Evolutionary conservation across 108 stramenopile genomes (phyloP), one percentile per base, ranked within the genome.

Genomic region (Pseudonitzschia pungens): DNA sequence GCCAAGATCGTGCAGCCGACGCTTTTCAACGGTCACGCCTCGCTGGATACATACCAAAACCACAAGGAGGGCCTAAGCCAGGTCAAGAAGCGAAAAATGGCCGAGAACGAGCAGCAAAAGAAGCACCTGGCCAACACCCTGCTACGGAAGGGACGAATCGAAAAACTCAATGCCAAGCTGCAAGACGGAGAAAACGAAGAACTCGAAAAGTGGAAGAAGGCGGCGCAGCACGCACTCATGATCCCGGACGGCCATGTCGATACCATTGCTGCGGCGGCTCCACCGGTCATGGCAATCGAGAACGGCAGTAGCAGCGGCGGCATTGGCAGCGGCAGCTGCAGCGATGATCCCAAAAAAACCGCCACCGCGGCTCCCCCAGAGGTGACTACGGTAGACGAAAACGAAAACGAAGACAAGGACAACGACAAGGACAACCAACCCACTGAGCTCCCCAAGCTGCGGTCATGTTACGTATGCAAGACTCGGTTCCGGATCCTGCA

Each of bases 401-500:
- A 53, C 63, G 59, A 6, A 29, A 65, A 31, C 51, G 28, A 74
- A 22, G 41, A 53, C 63, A 42, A 6, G 0, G 12, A 70, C 44
- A 65, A 32, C 44, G 68, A 20, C 26, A 69, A 71, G 31, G 63
- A 75, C 48, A 75, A 65, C 71, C 26, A 71, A 72, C 50, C 64
- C 44, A 21, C 42, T 7, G 26, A 26, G 14, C 74, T 94, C 12
- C 91, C 92, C 65, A 89, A 89, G 66, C 78, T 92, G 0, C 83
- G 93, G 6, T 92, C 94, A 0, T 97, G 96, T 79, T 97, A 97
- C 74, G 77, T 82, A 27, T 97, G 96, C 77, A 95, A 95, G 76
- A 74, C 77, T 1, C 86, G 94, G 18, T 97, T 84, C 73, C 81
- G 87, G 16, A 78, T 80, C 29, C 74, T 97, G 42, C 96, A 97